These are phyloP conservation scores for Kwoniella bestiolae DNA, from an alignment of 768 basidiomycete genomes.

Conservation along the genomic window DNA sequence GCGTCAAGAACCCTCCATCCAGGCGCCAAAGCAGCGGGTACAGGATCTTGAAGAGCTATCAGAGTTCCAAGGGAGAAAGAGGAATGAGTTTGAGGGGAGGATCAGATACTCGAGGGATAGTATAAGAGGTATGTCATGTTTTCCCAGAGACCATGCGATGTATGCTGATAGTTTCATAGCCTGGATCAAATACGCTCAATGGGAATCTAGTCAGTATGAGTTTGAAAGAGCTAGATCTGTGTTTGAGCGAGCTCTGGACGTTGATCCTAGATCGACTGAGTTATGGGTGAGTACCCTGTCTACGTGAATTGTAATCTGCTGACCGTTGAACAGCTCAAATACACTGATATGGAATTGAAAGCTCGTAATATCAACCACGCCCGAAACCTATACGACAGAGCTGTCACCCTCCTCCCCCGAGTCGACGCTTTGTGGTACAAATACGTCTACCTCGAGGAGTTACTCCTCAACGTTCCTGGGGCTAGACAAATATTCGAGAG, in stretches of 20 bases:
- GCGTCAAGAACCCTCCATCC: conserved; percentile 86
- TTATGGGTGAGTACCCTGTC: conserved; percentile 72
- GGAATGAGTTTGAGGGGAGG: conserved; percentile 86
- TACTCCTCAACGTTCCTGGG: conserved; percentile 92
- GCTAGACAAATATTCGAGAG: conserved; percentile 97
- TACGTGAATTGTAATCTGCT: not conserved
- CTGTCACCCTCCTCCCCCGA: conserved; percentile 92
- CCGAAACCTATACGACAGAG: conserved; percentile 94
- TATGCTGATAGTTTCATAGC: conserved; percentile 42
- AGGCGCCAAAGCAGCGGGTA: conserved; percentile 90
- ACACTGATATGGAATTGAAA: conserved; percentile 97
- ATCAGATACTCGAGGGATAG: conserved; percentile 59
- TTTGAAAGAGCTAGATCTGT: conserved; percentile 92
- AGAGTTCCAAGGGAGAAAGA: conserved; percentile 81
- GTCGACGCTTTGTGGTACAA: conserved; percentile 97
- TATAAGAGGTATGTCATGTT: conserved; percentile 41
- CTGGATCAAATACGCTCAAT: conserved; percentile 64
- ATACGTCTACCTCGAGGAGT: conserved; percentile 96
- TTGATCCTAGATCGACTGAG: conserved; percentile 85
- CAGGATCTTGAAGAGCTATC: conserved; percentile 88
- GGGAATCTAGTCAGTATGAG: conserved; percentile 93
- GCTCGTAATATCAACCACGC: conserved; percentile 96
- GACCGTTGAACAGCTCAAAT: conserved; percentile 56
- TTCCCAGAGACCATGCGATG: not conserved
- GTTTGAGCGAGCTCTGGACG: conserved; percentile 94